Base-by-base conservation (phyloP, 176 grass and related monocot genomes). In the Avena atlantica region DNA sequence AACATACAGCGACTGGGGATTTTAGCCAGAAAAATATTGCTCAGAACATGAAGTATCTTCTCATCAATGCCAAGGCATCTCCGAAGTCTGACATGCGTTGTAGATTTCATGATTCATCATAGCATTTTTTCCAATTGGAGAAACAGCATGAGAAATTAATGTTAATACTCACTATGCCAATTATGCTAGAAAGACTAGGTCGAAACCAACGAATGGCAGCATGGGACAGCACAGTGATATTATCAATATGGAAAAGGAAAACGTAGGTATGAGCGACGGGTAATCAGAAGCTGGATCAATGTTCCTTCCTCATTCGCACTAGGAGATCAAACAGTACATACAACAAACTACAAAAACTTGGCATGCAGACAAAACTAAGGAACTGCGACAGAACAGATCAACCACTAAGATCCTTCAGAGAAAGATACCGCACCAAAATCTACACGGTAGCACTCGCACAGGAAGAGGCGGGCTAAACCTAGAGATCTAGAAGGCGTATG, bases 261-360 rank as follows among this genome's bases (percentile, higher is more conserved):
- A 62, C 74, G 72, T 79, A 34, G 81, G 7, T 80, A 1, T 84
- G 66, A 16, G 75, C 73, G 65, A 73, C 1, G 2, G 47, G 75
- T 65, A 34, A 65, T 85, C 56, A 85, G 67, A 80, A 85, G 81
- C 76, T 27, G 69, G 77, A 80, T 57, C 66, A 74, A 79, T 74
- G 76, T 45, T 73, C 74, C 34, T 85, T 89, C 82, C 64, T 31
- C 62, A 16, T 63, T 78, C 69, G 62, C n/a, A 2, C 0, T 4
- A 4, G 13, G 23, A 59, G 2, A 68, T 5, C 1, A 12, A 25
- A 16, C 12, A 74, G 4, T 40, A 3, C 60, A 10, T 1, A 29
- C 1, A 16, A 50, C 47, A 56, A 20, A 1, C 27, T 21, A 2
- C 13, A 37, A 4, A 7, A 2, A 13, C 8, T 20, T 23, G 19